Base-by-base conservation (phyloP, 306 rosid genomes). In the Fragaria iinumae region DNA sequence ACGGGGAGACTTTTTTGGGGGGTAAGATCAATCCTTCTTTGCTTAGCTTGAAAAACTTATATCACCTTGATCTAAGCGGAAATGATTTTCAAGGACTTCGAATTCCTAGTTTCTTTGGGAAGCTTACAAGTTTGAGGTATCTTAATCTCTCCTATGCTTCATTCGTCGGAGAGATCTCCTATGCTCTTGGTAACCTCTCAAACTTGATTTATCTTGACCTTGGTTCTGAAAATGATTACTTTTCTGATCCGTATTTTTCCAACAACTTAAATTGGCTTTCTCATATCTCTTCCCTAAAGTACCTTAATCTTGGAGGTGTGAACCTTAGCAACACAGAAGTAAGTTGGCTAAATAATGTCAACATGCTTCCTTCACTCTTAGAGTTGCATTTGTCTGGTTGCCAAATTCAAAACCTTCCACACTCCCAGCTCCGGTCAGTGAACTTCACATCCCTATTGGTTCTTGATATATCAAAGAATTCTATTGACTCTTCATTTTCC, bases 111-210 rank as follows among this genome's bases (percentile, higher is more conserved):
- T 56, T 56, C 62, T 6, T 56, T 20, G 82, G 84, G 49, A 70
- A 81, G 34, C 16, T 85, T 7, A 11, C 59, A 49, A 84, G 78
- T 67, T 66, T 87, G 75, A 76, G 71, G 23, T 78, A 87, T 55
- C 64, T 85, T 4, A 73, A 85, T 66, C 18, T 87, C 18, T 85
- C 62, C 9, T 0, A 41, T 41, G 44, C 10, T 41, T 41, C 44
- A 41, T 41, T 41, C 44, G 44, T 7, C 9, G 44, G 44, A 41
- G 44, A 41, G 44, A 41, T 41, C 7, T 10, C 44, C 44, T n/a
- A n/a, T n/a, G 44, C 44, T 7, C 44, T 6, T 41, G 44, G 44
- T 41, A 41, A 41, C 9, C 44, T 41, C 44, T 41, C 44, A 41
- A 41, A 41, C 10, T 41, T 41, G 44, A 41, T 41, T 7, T 41